phyloP scores from a whole-genome alignment of 148 eudicot species.

The Vaccinium corymbosum region DNA sequence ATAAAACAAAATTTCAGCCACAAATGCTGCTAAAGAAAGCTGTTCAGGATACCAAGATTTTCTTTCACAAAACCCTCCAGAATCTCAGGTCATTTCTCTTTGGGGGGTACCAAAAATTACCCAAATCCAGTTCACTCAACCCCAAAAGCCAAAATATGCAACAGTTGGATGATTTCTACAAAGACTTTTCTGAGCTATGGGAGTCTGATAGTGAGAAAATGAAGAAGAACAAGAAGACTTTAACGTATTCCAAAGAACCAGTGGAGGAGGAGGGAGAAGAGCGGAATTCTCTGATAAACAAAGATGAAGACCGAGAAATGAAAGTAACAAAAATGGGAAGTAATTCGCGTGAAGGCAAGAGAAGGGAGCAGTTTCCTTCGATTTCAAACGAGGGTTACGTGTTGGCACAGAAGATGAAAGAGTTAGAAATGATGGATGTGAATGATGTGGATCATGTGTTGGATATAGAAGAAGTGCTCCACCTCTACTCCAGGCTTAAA shows the following conservation, averaged over 20 bases:
- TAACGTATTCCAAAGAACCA: constrained; percentile 8
- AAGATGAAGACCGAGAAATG: constrained; percentile 1
- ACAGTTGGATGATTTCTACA: constrained; percentile 32
- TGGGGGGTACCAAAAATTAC: constrained; percentile 37
- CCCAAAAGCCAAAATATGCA: constrained; percentile 31
- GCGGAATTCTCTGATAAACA: neutral
- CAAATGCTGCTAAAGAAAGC: constrained; percentile 54
- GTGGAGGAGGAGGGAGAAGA: constrained; percentile 21
- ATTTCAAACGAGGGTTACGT: constrained; percentile 9
- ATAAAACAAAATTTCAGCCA: constrained; percentile 20
- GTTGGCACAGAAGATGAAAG: constrained; percentile 67
- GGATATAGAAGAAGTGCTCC: constrained; percentile 86
- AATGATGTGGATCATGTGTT: constrained; percentile 64
- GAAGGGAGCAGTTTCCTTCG: constrained; percentile 17
- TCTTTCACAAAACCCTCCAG: constrained; percentile 50
- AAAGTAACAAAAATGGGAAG: constrained; percentile 20
- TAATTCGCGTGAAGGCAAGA: constrained; percentile 7
- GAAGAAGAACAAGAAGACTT: constrained; percentile 6
- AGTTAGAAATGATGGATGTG: constrained; percentile 68
- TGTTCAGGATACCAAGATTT: constrained; percentile 47
- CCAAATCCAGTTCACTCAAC: constrained; percentile 37
- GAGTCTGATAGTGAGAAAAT: constrained; percentile 17
- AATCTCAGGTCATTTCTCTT: constrained; percentile 46
- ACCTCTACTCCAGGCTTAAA: constrained; percentile 73
- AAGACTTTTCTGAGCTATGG: constrained; percentile 28